These are phyloP conservation scores for Mycena sp. DNA, from an alignment of 1,284 basidiomycete genomes.

Conservation along the genomic window DNA sequence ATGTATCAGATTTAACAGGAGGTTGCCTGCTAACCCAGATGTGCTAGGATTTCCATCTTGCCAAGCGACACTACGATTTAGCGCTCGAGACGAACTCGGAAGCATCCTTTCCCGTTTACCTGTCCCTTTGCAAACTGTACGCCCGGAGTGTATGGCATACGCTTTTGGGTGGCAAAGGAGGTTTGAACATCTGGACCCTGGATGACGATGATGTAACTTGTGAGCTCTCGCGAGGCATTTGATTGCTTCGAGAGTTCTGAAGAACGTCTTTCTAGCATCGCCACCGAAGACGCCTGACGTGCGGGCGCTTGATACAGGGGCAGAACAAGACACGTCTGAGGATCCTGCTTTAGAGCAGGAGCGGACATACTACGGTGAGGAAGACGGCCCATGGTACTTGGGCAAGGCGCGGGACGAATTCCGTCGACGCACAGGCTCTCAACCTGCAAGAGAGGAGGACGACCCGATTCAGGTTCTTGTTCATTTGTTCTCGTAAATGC, in stretches of 20 bases:
- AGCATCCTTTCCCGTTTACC: conserved; percentile 87
- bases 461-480: conserved; percentile 71
- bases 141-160: conserved; percentile 86
- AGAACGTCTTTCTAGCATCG: neutral
- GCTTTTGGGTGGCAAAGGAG: conserved; percentile 72
- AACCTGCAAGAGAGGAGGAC: conserved; percentile 63
- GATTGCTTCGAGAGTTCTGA: neutral
- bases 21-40: neutral
- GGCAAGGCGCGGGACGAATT: conserved; percentile 83
- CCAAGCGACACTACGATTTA: conserved; percentile 95
- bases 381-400: conserved; percentile 76
- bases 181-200: conserved; percentile 70
- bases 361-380: conserved; percentile 51
- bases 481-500: neutral
- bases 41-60: conserved; percentile 90
- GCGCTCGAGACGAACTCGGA: conserved; percentile 89
- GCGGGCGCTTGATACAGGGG: conserved; percentile 31
- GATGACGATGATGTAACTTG: conserved; percentile 58
- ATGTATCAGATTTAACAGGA: conserved; percentile 26
- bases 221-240: conserved; percentile 34
- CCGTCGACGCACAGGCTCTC: conserved; percentile 56
- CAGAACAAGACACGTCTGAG: conserved; percentile 33
- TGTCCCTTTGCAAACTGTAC: conserved; percentile 89
- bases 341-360: conserved; percentile 29
- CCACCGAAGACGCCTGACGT: conserved; percentile 20